Percentiles rank a stretch among this genome's conserved stretches.
phyloP scores from a whole-genome alignment of 495 filamentous ascomycete species.

The Talaromyces borbonicus region DNA sequence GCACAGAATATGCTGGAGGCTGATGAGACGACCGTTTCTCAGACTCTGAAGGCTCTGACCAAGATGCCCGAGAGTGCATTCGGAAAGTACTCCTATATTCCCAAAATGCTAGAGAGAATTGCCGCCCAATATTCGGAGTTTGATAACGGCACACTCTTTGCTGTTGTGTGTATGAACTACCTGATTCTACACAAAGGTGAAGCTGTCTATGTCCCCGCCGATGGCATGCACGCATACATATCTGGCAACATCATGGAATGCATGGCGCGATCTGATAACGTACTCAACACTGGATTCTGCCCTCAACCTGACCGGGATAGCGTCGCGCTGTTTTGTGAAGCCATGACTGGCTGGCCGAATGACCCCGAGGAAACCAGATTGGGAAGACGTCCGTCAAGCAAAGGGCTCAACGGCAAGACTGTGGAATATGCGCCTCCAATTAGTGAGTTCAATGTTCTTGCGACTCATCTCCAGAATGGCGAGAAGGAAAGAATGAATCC shows the following conservation, averaged over 20 bases:
- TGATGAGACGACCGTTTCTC: conserved; percentile 38
- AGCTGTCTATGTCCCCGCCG: conserved; percentile 63
- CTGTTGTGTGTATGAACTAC: conserved; percentile 63
- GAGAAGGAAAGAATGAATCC: conserved; percentile 48
- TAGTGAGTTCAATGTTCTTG: conserved; percentile 62
- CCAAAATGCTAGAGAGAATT: conserved; percentile 53
- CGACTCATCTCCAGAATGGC: conserved; percentile 42
- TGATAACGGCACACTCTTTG: conserved; percentile 52
- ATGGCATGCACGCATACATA: conserved; percentile 72
- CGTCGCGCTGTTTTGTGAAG: conserved; percentile 50
- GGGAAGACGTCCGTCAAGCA: conserved; percentile 33
- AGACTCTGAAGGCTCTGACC: conserved; percentile 40
- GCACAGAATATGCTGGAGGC: conserved; percentile 47
- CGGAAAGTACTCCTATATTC: conserved; percentile 47
- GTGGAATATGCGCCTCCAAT: conserved; percentile 57
- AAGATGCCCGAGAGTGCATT: conserved; percentile 38
- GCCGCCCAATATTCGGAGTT: conserved; percentile 49
- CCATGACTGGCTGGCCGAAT: conserved; percentile 54
- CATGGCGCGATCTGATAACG: conserved; percentile 76
- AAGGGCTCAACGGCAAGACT: conserved; percentile 48
- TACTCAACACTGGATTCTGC: conserved; percentile 68
- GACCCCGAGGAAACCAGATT: conserved; percentile 43
- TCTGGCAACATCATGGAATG: conserved; percentile 75
- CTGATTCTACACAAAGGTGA: conserved; percentile 55
- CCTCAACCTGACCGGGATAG: conserved; percentile 51